Conservation (phyloP, 2,329 filamentous ascomycete genomes). For the Eutypella sp. region DNA sequence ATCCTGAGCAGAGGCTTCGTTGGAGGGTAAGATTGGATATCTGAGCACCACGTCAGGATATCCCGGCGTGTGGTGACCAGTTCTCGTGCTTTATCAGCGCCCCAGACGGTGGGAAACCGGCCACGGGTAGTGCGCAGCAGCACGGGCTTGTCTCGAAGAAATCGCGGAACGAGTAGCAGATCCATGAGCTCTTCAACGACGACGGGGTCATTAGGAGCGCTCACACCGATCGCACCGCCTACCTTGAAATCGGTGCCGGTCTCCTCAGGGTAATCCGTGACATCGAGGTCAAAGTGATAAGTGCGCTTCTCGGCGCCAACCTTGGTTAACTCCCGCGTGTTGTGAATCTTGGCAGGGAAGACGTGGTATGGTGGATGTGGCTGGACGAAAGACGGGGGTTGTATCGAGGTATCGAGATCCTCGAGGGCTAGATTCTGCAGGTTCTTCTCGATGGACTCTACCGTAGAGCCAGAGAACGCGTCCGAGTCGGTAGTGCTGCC, state of each 20-base stretch:
- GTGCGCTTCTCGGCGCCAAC: slow-evolving; percentile 92
- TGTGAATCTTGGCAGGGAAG: slow-evolving; percentile 81
- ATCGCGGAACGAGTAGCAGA: slow-evolving; percentile 72
- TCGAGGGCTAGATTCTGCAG: slow-evolving; percentile 31
- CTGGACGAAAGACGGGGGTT: slow-evolving; percentile 86
- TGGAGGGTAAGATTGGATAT: slow-evolving; percentile 87
- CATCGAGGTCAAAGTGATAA: slow-evolving; percentile 94
- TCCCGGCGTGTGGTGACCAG: slow-evolving; percentile 87
- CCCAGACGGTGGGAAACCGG: slow-evolving; percentile 97
- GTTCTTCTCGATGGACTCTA: slow-evolving; percentile 12
- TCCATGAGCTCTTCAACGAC: slow-evolving; percentile 83
- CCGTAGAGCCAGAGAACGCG: slow-evolving; percentile 26
- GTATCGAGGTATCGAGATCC: slow-evolving; percentile 52
- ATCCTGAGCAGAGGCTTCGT: slow-evolving; percentile 83
- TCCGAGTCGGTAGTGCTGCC: slow-evolving; percentile 33
- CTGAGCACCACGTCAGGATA: slow-evolving; percentile 91
- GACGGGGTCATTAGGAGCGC: slow-evolving; percentile 74
- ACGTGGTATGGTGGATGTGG: slow-evolving; percentile 92
- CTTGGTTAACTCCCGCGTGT: slow-evolving; percentile 80
- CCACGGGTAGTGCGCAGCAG: slow-evolving; percentile 73
- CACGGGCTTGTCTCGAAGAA: slow-evolving; percentile 78
- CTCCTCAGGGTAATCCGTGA: slow-evolving; percentile 88
- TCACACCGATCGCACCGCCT: slow-evolving; percentile 89
- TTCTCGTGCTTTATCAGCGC: slow-evolving; percentile 77
- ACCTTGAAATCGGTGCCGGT: slow-evolving; percentile 89